Conservation (phyloP, 495 filamentous ascomycete species). For the Ramalina intermedia region DNA sequence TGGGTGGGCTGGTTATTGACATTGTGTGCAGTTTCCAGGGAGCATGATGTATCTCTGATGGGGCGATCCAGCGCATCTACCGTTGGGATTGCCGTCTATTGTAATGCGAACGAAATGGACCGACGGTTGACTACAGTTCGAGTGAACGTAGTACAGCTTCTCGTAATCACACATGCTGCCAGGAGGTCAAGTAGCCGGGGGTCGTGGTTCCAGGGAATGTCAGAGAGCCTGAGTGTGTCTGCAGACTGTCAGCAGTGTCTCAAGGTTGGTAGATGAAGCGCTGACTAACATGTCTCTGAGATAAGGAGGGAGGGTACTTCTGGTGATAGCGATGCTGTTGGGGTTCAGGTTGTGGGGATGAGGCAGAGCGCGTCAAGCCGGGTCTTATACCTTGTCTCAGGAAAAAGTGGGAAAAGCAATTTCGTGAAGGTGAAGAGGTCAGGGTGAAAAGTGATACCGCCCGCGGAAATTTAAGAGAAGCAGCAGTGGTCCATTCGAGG, state of each 20-base stretch:
- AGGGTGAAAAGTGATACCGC: not conserved
- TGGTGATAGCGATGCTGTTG: not conserved
- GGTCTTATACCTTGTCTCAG: not conserved
- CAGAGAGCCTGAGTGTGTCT: not conserved
- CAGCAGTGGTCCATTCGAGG: not conserved
- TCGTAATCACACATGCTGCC: conserved; percentile 60
- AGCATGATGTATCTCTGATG: conserved; percentile 63
- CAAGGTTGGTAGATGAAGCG: not conserved
- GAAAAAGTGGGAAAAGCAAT: not conserved
- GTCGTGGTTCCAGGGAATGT: not conserved
- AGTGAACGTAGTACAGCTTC: conserved; percentile 67
- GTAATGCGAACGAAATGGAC: conserved; percentile 54
- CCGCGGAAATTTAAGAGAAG: not conserved
- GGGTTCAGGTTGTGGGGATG: not conserved
- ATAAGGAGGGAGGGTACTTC: not conserved
- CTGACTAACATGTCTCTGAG: not conserved
- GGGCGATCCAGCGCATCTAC: conserved; percentile 48
- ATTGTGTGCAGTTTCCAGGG: conserved; percentile 50
- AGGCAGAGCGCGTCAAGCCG: not conserved
- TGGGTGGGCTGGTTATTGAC: conserved; percentile 14
- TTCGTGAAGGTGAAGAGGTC: not conserved
- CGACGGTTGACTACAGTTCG: conserved; percentile 48
- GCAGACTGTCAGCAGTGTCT: not conserved
- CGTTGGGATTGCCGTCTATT: conserved; percentile 46
- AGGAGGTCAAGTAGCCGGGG: not conserved